Conservation (phyloP, 192 early-diverging fungal species). For the Podila epicladia region DNA sequence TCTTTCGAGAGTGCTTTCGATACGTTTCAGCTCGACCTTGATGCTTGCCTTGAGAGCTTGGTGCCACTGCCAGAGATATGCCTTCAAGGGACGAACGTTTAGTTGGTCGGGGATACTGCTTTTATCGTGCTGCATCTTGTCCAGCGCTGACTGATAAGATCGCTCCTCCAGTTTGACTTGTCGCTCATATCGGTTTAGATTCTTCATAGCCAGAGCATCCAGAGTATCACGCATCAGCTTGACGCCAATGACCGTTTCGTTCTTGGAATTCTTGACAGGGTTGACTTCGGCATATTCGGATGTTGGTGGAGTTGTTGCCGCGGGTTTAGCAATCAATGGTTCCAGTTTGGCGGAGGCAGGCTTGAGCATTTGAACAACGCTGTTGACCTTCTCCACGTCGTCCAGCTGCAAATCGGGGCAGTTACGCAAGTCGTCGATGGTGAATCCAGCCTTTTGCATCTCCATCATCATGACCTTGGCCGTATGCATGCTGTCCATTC, state of each 20-base stretch:
- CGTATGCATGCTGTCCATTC: conserved; percentile 54
- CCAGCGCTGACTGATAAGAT: conserved; percentile 78
- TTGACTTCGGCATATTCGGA: conserved; percentile 21
- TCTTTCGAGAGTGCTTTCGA: conserved; percentile 51
- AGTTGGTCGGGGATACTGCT: conserved; percentile 64
- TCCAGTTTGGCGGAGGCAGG: conserved; percentile 19
- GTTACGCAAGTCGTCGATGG: conserved; percentile 21
- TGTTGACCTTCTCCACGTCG: conserved; percentile 32
- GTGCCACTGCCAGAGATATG: conserved; percentile 81
- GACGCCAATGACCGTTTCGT: conserved; percentile 74
- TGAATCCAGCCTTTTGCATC: conserved; percentile 52
- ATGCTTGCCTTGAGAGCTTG: conserved; percentile 73
- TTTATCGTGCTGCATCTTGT: conserved; percentile 65
- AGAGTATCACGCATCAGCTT: conserved; percentile 77
- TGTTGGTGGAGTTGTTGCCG: not conserved
- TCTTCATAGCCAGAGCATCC: conserved; percentile 60
- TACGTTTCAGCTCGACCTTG: conserved; percentile 69
- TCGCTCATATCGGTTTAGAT: conserved; percentile 71
- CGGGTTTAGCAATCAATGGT: conserved; percentile 15
- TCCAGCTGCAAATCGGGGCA: conserved; percentile 36
- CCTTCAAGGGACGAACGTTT: conserved; percentile 65
- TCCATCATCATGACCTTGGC: conserved; percentile 57
- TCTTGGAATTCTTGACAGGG: conserved; percentile 23
- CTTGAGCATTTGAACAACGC: conserved; percentile 21
- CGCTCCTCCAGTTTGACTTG: conserved; percentile 87